These are phyloP conservation scores for Endocladia muricata DNA, from an alignment of 31 red algal genomes.

Conservation along the genomic window DNA sequence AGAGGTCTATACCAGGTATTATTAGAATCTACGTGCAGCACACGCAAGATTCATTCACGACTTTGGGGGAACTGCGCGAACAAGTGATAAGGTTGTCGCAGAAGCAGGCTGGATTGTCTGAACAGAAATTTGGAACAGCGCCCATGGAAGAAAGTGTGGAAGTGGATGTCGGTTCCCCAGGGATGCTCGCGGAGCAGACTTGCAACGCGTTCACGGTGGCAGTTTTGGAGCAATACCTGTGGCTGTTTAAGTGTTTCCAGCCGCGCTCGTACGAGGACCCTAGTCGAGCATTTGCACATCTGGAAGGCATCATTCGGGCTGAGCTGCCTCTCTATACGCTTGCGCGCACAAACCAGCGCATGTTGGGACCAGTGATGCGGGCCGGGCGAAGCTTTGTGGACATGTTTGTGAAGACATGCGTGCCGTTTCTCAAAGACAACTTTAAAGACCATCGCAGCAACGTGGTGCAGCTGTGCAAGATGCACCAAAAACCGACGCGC, in stretches of 20 bases:
- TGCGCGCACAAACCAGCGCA: conserved; percentile 34
- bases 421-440: conserved; percentile 50
- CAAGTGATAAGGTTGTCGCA: conserved; percentile 27
- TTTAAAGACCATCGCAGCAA: conserved; percentile 28
- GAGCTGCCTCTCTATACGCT: conserved; percentile 58
- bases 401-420: conserved; percentile 39
- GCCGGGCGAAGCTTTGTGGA: conserved; percentile 60
- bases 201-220: conserved; percentile 37
- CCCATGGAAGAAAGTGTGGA: not conserved
- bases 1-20: conserved; percentile 55
- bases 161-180: not conserved
- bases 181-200: conserved; percentile 42
- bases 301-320: conserved; percentile 42
- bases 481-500: conserved; percentile 56
- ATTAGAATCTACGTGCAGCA: conserved; percentile 49
- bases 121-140: not conserved
- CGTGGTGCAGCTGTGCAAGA: conserved; percentile 56
- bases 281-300: conserved; percentile 27
- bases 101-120: not conserved
- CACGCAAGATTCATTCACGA: conserved; percentile 25
- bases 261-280: conserved; percentile 21
- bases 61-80: conserved; percentile 22
- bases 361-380: conserved; percentile 60
- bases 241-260: conserved; percentile 53
- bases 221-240: conserved; percentile 57